Evolutionary conservation across 2,329 filamentous ascomycete genomes (phyloP).

Genomic region (Lecanicillium sp.): DNA sequence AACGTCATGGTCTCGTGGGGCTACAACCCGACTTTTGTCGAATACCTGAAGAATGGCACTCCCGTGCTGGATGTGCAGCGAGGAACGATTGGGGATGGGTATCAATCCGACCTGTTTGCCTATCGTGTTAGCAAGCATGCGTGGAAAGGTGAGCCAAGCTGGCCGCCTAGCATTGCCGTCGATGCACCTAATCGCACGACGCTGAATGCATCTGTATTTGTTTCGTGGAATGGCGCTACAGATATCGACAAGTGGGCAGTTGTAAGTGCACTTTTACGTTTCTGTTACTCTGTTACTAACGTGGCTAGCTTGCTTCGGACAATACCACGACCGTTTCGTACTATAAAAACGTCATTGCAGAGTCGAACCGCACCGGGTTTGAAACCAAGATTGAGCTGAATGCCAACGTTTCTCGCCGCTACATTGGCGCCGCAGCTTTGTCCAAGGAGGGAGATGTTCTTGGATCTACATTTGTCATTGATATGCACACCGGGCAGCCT

Average conservation of each 20-base stretch:
- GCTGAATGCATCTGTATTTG: slow-evolving; percentile 16
- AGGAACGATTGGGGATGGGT: slow-evolving; percentile 14
- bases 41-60: slow-evolving; percentile 17
- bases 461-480: slow-evolving; percentile 18
- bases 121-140: slow-evolving; percentile 19
- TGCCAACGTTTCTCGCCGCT: slow-evolving; percentile 10
- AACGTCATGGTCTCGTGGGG: slow-evolving; percentile 20
- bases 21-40: slow-evolving; percentile 18
- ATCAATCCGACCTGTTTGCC: slow-evolving; percentile 18
- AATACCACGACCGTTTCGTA: slow-evolving; percentile 13
- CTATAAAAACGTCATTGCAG: slow-evolving; percentile 15
- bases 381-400: slow-evolving; percentile 17
- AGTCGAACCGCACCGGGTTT: slow-evolving; percentile 18
- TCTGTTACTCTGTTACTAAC: slow-evolving; percentile 10
- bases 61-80: slow-evolving; percentile 18
- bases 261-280: slow-evolving; percentile 12
- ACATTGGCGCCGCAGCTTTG: slow-evolving; percentile 18
- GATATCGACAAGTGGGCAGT: slow-evolving; percentile 19
- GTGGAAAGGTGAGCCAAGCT: slow-evolving; percentile 19
- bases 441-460: slow-evolving; percentile 15
- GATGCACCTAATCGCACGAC: slow-evolving; percentile 16
- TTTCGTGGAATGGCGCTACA: slow-evolving; percentile 24
- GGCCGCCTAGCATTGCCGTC: slow-evolving; percentile 20
- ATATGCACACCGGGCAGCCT: slow-evolving; percentile 17
- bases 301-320: slow-evolving; percentile 15